A percentile compares a stretch with the other conserved stretches of the same genome.
Conservation (phyloP, 2,329 filamentous ascomycete species). For the Fusarium sp. region DNA sequence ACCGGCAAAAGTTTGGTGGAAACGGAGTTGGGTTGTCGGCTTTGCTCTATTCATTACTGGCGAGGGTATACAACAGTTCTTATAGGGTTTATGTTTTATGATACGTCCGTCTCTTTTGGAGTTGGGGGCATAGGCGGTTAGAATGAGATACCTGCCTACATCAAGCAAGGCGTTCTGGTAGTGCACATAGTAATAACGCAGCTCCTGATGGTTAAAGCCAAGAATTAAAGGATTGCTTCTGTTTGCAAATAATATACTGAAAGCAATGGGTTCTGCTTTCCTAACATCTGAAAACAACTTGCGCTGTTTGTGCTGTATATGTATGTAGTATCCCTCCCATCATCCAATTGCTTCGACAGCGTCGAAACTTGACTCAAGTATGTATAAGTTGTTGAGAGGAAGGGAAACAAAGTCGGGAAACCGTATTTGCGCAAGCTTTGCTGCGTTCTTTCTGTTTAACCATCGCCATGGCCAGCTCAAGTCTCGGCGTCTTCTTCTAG, state of each 20-base stretch:
- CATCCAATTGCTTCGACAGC: background rate
- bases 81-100: background rate
- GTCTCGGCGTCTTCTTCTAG: background rate
- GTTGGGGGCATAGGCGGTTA: background rate
- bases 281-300: background rate
- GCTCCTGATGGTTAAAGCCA: background rate
- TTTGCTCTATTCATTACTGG: background rate
- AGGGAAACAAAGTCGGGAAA: background rate
- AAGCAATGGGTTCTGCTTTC: background rate
- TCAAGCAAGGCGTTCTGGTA: constrained; percentile 27
- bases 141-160: background rate
- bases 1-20: background rate
- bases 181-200: background rate
- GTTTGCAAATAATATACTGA: background rate
- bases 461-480: background rate
- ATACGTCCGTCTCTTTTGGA: background rate
- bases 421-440: background rate
- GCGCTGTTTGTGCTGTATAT: background rate
- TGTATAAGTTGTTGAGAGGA: background rate
- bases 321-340: background rate
- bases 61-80: background rate
- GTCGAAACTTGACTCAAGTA: background rate
- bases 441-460: too few relatives aligned
- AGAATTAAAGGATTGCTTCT: constrained; percentile 5
- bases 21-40: background rate